A percentile compares a stretch with the other conserved stretches of the same genome.
Conservation (phyloP, 495 filamentous ascomycete genomes). For the Parachaetomium inaequale region DNA sequence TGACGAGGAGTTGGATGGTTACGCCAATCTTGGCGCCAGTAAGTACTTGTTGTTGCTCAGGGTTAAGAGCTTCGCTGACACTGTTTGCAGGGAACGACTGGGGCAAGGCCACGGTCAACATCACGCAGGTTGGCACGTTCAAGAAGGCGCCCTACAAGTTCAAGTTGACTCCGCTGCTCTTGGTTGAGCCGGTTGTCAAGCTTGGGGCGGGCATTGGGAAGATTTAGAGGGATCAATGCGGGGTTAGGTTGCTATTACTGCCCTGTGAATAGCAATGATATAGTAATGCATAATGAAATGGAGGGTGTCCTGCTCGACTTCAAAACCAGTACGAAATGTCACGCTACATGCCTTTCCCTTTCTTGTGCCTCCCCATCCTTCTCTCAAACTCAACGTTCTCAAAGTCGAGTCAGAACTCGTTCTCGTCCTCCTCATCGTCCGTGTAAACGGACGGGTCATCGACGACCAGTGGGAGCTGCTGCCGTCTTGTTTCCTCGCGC, state of each 20-base stretch:
- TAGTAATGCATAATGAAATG: too few relatives aligned
- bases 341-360: too few relatives aligned
- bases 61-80: neutral
- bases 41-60: conserved; percentile 13
- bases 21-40: conserved; percentile 40
- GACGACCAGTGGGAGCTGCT: too few relatives aligned
- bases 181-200: conserved; percentile 36
- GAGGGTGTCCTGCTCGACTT: too few relatives aligned
- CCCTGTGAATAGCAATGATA: neutral
- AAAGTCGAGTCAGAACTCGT: too few relatives aligned
- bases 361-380: too few relatives aligned
- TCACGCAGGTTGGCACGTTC: conserved; percentile 43
- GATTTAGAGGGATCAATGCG: conserved; percentile 22
- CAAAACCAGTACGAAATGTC: too few relatives aligned
- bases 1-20: conserved; percentile 28
- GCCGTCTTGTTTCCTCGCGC: too few relatives aligned
- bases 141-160: conserved; percentile 42
- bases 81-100: conserved; percentile 40
- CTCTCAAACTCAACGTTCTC: too few relatives aligned
- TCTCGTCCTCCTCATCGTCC: too few relatives aligned
- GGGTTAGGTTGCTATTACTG: neutral
- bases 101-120: conserved; percentile 36
- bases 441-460: too few relatives aligned
- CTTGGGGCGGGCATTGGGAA: conserved; percentile 40
- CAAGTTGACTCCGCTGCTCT: conserved; percentile 32